A percentile compares a stretch with the other conserved stretches of the same genome.
phyloP scores from a whole-genome alignment of 257 asterid species.

The Solanum sitiens region DNA sequence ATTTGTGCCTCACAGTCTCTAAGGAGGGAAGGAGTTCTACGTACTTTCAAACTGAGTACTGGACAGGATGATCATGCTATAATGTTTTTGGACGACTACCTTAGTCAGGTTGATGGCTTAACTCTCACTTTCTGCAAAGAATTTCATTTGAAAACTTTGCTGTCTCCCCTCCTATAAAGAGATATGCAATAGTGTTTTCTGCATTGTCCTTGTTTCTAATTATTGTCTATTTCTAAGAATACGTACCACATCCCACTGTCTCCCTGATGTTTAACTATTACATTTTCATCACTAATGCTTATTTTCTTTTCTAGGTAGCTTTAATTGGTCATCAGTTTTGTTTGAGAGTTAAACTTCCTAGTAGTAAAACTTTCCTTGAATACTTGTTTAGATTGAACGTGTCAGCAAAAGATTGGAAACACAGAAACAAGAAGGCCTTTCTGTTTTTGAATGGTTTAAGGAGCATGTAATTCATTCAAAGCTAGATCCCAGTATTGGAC shows the following conservation, averaged over 20 bases:
- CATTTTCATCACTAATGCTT: neutral
- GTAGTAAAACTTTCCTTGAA: neutral
- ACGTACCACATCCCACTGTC: neutral
- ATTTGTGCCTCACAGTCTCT: slow-evolving; percentile 38
- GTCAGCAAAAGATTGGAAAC: slow-evolving; percentile 54
- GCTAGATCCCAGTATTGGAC: slow-evolving; percentile 72
- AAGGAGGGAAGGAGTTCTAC: slow-evolving; percentile 59
- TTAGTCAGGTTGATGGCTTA: slow-evolving; percentile 52
- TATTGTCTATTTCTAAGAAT: neutral
- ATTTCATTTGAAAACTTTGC: neutral
- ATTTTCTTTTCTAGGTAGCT: neutral
- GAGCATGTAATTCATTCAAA: slow-evolving; percentile 61
- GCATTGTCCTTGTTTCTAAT: neutral
- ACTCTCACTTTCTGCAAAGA: neutral
- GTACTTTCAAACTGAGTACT: slow-evolving; percentile 70
- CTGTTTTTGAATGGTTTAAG: slow-evolving; percentile 80
- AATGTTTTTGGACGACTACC: slow-evolving; percentile 75
- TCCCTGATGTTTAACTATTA: neutral
- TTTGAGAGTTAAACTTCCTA: neutral
- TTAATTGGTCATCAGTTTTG: neutral
- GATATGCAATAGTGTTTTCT: neutral
- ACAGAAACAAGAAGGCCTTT: slow-evolving; percentile 39
- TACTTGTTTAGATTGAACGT: slow-evolving; percentile 48
- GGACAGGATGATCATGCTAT: slow-evolving; percentile 98
- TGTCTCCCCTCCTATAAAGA: neutral